Evolutionary conservation across 805 yeast genomes (phyloP), one percentile per base, ranked within the genome.

Genomic region (Candida jianshihensis): DNA sequence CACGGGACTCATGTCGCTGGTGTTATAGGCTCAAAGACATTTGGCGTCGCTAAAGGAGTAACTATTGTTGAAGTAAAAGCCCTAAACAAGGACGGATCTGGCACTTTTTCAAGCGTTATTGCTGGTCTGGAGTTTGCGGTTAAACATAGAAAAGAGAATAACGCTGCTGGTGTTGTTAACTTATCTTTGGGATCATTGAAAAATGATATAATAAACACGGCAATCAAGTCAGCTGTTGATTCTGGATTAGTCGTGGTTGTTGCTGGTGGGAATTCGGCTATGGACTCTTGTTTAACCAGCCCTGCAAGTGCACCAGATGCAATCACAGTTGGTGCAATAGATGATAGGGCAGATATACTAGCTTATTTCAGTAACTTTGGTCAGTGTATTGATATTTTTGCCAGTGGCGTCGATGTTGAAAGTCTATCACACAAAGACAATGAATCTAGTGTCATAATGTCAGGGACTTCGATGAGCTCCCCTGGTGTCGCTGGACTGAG

Each of bases 1-100:
- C 97, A 88, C 56, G 97, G 96, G 0, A 86, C 96, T 1, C 96
- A 88, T 58, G 94, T 89, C 33, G 95, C 96, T 0, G 96, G 96
- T 4, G 63, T 86, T 11, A 71, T 86, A 37, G 96, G 90, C 0
- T 84, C 96, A 2, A 67, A 61, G 36, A 74, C 78, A 3, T 88
- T 66, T 61, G 97, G 97, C 6, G 92, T 86, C 3, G 86, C 95
- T 14, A 88, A 89, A 55, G 59, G 71, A 28, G 75, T 73, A 13
- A 64, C 66, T 9, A 53, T 88, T 8, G 64, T 83, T 9, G 92
- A 82, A 19, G 76, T 90, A 11, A 89, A 88, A 51, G 88, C 86
- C 0, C 63, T 87, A 35, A 78, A 80, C 43, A 58, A 56, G 6
- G 54, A 56, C 27, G 97, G 97, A 0, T 73, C 75, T 20, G 96